These are phyloP conservation scores for Lactarius trivialis DNA, from an alignment of 768 basidiomycete species.

Conservation along the genomic window DNA sequence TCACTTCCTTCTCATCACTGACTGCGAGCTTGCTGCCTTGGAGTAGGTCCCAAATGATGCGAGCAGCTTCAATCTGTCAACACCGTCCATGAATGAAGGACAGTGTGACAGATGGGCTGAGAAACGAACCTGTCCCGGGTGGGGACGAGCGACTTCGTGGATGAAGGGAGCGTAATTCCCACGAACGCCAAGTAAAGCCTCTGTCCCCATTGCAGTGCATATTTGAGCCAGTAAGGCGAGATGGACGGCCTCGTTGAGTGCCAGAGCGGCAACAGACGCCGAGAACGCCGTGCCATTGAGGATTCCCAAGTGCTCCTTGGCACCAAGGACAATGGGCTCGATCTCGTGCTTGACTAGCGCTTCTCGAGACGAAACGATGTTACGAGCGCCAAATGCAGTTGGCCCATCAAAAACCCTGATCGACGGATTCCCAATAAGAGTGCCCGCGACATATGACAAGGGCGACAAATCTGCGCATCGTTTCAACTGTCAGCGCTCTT, in stretches of 20 bases:
- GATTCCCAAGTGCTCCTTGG: slow-evolving; percentile 76
- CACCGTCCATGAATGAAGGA: background rate
- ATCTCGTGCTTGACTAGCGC: slow-evolving; percentile 58
- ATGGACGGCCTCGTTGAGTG: slow-evolving; percentile 64
- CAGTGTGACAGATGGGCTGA: background rate
- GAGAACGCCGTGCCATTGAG: slow-evolving; percentile 85
- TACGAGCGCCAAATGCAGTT: slow-evolving; percentile 40
- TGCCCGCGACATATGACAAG: slow-evolving; percentile 44
- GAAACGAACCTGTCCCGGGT: slow-evolving; percentile 63
- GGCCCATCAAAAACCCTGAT: slow-evolving; percentile 64
- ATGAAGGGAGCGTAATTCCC: slow-evolving; percentile 77
- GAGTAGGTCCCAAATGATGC: slow-evolving; percentile 60
- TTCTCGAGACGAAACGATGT: slow-evolving; percentile 46
- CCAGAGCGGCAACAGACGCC: slow-evolving; percentile 69
- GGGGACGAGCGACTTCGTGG: slow-evolving; percentile 65
- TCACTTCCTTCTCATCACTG: slow-evolving; percentile 62
- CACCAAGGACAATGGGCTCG: slow-evolving; percentile 56
- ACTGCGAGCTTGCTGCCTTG: slow-evolving; percentile 62
- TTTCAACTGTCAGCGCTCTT: slow-evolving; percentile 4
- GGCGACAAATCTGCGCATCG: slow-evolving; percentile 19
- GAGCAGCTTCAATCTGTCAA: slow-evolving; percentile 58
- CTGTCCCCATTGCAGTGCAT: slow-evolving; percentile 77
- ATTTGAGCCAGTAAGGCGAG: slow-evolving; percentile 61
- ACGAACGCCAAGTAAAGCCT: slow-evolving; percentile 70
- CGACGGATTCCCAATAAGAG: slow-evolving; percentile 72